phyloP scores from a whole-genome alignment of 2,329 filamentous ascomycete species.

The Corinectria fuckeliana region DNA sequence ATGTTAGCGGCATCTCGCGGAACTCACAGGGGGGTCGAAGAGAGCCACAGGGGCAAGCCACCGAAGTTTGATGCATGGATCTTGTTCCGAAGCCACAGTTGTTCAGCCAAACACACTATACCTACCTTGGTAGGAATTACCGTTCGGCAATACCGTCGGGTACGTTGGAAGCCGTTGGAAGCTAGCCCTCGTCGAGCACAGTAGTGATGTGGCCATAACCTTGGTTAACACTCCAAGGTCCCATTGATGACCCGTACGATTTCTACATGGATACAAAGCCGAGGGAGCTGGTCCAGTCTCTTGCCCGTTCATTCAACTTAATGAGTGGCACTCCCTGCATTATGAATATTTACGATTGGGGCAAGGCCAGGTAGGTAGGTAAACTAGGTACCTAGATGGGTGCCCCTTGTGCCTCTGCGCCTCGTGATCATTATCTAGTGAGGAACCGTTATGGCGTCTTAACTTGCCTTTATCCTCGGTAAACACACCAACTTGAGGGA shows the following conservation, averaged over 20 bases:
- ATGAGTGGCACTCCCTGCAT: too few relatives aligned
- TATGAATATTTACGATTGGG: not conserved
- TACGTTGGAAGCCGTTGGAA: not conserved
- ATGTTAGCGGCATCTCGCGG: not conserved
- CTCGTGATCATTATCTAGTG: not conserved
- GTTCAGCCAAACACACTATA: too few relatives aligned
- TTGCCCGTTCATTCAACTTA: not conserved
- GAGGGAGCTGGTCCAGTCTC: too few relatives aligned
- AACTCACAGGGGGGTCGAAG: not conserved
- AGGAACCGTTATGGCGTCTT: not conserved
- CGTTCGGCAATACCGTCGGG: not conserved
- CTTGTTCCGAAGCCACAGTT: not conserved
- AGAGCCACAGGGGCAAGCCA: not conserved
- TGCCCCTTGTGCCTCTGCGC: not conserved
- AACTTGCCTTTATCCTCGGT: conserved; percentile 1
- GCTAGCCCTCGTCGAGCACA: not conserved
- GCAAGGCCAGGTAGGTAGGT: too few relatives aligned
- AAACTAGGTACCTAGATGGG: too few relatives aligned
- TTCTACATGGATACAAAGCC: not conserved
- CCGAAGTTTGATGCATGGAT: not conserved
- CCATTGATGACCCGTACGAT: not conserved
- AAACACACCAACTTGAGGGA: not conserved
- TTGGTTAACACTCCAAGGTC: not conserved
- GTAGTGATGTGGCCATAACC: not conserved
- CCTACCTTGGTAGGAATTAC: too few relatives aligned